Conservation (phyloP, 2,329 filamentous ascomycete species). For the Aureobasidium lini region DNA sequence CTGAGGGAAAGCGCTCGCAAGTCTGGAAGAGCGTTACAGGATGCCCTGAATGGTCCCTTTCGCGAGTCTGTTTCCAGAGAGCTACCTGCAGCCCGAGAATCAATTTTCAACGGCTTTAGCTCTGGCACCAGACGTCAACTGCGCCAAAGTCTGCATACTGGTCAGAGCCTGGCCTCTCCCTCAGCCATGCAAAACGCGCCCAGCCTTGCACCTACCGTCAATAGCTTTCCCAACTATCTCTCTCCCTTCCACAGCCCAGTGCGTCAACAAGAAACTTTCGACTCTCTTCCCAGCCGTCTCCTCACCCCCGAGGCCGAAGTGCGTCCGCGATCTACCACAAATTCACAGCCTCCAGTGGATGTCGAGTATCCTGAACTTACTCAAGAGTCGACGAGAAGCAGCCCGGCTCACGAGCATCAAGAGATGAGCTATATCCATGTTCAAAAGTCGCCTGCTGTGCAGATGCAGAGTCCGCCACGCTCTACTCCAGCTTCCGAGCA, state of each 20-base stretch:
- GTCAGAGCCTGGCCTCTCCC: slow-evolving; percentile 28
- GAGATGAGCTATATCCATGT: slow-evolving; percentile 14
- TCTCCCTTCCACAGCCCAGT: slow-evolving; percentile 13
- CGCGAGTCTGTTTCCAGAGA: slow-evolving; percentile 9
- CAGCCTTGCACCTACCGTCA: neutral
- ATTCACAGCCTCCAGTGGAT: neutral
- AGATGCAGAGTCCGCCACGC: neutral
- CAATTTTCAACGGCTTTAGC: slow-evolving; percentile 31
- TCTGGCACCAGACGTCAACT: slow-evolving; percentile 32
- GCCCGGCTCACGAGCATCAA: neutral
- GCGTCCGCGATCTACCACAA: neutral
- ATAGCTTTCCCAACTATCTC: neutral
- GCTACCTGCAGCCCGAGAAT: neutral
- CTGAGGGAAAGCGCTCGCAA: slow-evolving; percentile 13
- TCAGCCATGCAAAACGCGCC: slow-evolving; percentile 8
- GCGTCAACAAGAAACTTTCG: neutral
- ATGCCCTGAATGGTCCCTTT: slow-evolving; percentile 13
- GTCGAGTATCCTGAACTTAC: neutral
- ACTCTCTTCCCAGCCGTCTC: slow-evolving; percentile 15
- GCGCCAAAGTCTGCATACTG: slow-evolving; percentile 31
- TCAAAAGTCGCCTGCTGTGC: slow-evolving; percentile 22
- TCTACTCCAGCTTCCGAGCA: neutral
- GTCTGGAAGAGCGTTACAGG: slow-evolving; percentile 16
- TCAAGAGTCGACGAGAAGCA: neutral
- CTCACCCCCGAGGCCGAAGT: slow-evolving; percentile 14